Percentiles rank a stretch among this genome's conserved stretches.
Conservation (phyloP, 257 asterid genomes). For the Knoxia roxburghii region DNA sequence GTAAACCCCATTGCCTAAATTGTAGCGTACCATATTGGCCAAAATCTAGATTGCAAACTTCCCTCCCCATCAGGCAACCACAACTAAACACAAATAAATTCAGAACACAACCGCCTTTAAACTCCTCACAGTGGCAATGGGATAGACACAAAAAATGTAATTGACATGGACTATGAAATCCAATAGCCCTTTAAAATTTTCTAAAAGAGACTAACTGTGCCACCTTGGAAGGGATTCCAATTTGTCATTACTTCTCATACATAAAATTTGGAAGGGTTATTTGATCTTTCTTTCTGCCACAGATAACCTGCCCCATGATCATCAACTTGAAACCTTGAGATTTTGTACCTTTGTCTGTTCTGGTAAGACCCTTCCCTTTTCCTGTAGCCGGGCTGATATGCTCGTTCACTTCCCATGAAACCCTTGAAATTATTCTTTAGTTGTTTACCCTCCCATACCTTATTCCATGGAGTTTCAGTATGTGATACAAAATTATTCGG, state of each 20-base stretch:
- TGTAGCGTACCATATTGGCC: no score
- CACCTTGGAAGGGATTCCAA: neutral
- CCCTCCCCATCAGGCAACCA: neutral
- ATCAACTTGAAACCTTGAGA: conserved; percentile 49
- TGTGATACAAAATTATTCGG: conserved; percentile 18
- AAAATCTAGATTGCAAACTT: no score
- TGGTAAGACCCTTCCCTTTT: conserved; percentile 71
- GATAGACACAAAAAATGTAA: neutral
- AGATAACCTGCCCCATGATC: conserved; percentile 27
- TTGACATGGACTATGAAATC: neutral
- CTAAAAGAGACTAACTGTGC: neutral
- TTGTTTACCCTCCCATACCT: conserved; percentile 24
- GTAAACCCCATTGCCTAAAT: no score
- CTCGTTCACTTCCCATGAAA: conserved; percentile 29
- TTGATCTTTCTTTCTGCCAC: conserved; percentile 24
- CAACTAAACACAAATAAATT: neutral
- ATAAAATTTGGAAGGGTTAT: neutral
- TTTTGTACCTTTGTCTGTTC: conserved; percentile 45
- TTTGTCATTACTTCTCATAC: neutral
- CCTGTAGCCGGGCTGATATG: conserved; percentile 42
- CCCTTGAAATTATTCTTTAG: conserved; percentile 26
- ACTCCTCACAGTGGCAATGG: neutral
- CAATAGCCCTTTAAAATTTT: neutral
- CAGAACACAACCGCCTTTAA: neutral
- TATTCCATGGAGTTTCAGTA: conserved; percentile 13